Conservation (phyloP, 805 yeast genomes). For the Candida krabiensis region DNA sequence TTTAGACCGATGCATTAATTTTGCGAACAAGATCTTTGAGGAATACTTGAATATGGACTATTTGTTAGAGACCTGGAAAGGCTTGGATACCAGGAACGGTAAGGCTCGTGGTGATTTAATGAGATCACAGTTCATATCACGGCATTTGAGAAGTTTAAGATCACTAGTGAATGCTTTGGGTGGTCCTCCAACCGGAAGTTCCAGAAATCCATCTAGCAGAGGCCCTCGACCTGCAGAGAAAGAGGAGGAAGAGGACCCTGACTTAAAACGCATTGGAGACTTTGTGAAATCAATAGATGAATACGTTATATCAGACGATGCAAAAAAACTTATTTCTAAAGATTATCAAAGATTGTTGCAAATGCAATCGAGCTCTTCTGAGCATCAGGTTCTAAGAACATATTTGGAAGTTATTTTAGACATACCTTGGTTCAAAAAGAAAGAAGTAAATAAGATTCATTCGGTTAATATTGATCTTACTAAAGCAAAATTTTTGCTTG, state of each 20-base stretch:
- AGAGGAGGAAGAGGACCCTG: constrained; percentile 45
- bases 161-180: constrained; percentile 24
- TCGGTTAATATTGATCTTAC: constrained; percentile 45
- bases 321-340: constrained; percentile 38
- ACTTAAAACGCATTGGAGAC: constrained; percentile 30
- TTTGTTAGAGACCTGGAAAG: constrained; percentile 30
- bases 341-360: constrained; percentile 57
- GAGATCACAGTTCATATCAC: constrained; percentile 29
- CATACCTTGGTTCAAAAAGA: constrained; percentile 51
- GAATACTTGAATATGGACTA: constrained; percentile 26
- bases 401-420: constrained; percentile 67
- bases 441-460: constrained; percentile 26
- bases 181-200: constrained; percentile 1
- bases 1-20: constrained; percentile 16
- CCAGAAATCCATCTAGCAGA: constrained; percentile 9
- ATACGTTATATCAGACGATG: constrained; percentile 41
- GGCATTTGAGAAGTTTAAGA: constrained; percentile 30
- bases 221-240: constrained; percentile 22
- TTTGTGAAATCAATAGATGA: constrained; percentile 32
- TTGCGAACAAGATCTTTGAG: constrained; percentile 27
- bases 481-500: constrained; percentile 55
- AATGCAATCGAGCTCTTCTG: constrained; percentile 58
- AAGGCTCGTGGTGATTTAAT: constrained; percentile 21
- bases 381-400: constrained; percentile 61
- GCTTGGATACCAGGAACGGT: constrained; percentile 23